phyloP scores from a whole-genome alignment of 2,329 filamentous ascomycete species.

The Alternaria triticina region DNA sequence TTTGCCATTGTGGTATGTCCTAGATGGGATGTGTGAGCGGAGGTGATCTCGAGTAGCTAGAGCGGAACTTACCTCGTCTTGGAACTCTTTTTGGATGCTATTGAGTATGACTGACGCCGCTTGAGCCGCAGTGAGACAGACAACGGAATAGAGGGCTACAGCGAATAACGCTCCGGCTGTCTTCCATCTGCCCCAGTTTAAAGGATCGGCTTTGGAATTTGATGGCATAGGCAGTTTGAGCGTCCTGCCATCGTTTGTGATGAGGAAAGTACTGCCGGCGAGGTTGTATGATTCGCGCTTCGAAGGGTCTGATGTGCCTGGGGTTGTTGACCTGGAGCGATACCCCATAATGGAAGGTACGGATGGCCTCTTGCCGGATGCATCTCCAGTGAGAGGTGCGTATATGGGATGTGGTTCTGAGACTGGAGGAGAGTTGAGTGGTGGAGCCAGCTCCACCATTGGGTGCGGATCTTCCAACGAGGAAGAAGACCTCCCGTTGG shows the following conservation, averaged over 20 bases:
- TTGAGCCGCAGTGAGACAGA: constrained; percentile 27
- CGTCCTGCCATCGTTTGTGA: constrained; percentile 28
- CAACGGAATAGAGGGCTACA: constrained; percentile 18
- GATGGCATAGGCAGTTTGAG: constrained; percentile 35
- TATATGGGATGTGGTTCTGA: constrained; percentile 15
- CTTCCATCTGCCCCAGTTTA: constrained; percentile 34
- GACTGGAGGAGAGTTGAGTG: constrained; percentile 15
- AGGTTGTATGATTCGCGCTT: constrained; percentile 37
- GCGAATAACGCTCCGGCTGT: constrained; percentile 25
- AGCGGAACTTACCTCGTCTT: constrained; percentile 14
- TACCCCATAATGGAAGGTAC: neutral
- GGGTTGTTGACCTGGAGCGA: neutral
- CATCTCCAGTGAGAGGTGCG: constrained; percentile 1
- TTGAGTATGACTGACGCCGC: constrained; percentile 22
- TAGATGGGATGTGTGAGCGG: neutral
- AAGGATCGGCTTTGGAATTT: constrained; percentile 28
- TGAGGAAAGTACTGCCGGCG: constrained; percentile 32
- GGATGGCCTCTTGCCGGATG: neutral
- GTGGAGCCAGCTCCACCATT: constrained; percentile 22
- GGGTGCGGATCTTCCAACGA: constrained; percentile 16
- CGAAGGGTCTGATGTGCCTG: neutral
- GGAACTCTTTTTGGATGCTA: constrained; percentile 20
- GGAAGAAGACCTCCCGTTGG: neutral
- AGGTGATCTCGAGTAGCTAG: neutral
- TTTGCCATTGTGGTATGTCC: constrained; percentile 19